phyloP scores from a whole-genome alignment of 139 green algal species.

The Coccomyxa sp. region DNA sequence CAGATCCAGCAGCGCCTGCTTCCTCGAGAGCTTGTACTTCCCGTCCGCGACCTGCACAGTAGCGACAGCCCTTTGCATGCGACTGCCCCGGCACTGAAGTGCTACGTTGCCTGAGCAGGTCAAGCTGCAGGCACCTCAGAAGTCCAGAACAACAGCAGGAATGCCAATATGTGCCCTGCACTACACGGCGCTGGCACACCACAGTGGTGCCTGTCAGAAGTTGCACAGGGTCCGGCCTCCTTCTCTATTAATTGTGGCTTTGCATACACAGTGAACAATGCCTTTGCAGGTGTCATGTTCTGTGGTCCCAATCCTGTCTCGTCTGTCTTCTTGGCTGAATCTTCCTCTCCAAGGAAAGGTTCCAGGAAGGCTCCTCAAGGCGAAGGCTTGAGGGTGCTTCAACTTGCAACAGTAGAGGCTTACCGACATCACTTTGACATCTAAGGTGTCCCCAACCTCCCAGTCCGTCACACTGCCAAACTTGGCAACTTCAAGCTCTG shows the following conservation, averaged over 20 bases:
- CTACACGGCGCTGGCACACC: not conserved
- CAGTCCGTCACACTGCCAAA: not conserved
- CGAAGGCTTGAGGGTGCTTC: too few relatives aligned
- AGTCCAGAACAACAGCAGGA: not conserved
- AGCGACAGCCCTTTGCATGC: not conserved
- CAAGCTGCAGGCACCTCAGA: not conserved
- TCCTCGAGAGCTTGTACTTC: constrained; percentile 45
- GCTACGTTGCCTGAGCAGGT: not conserved
- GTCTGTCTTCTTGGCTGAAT: not conserved
- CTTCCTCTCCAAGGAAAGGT: not conserved
- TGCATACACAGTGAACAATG: not conserved
- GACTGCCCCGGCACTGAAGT: not conserved
- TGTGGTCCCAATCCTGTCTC: not conserved
- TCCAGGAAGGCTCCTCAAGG: not conserved
- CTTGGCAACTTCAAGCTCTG: constrained; percentile 17
- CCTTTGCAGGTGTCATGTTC: not conserved
- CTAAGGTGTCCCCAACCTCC: not conserved
- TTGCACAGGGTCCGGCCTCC: too few relatives aligned
- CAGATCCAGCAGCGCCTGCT: constrained; percentile 30
- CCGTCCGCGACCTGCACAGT: constrained; percentile 11
- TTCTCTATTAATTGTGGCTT: too few relatives aligned
- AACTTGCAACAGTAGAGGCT: not conserved
- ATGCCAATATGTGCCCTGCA: not conserved
- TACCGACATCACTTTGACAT: constrained; percentile 73
- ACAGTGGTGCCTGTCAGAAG: not conserved